Conservation (phyloP, 2,329 filamentous ascomycete species). For the Diaporthe caulivora region DNA sequence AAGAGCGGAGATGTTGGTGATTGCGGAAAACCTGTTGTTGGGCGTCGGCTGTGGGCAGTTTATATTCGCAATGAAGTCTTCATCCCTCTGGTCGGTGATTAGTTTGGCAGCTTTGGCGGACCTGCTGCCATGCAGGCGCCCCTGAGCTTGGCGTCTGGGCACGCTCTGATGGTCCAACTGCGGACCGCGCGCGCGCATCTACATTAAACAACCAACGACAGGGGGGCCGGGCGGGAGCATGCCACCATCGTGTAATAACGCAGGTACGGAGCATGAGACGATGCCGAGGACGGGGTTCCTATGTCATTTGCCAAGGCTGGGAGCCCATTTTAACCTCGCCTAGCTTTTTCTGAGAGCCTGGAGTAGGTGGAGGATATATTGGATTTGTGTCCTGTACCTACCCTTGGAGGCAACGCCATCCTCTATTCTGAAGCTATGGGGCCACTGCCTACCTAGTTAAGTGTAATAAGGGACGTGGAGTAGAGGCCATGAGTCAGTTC, state of each 20-base stretch:
- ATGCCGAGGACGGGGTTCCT: neutral
- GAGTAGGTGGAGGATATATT: neutral
- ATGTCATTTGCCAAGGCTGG: neutral
- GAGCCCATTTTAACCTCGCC: neutral
- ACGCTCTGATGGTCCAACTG: neutral
- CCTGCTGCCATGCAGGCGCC: neutral
- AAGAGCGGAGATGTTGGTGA: neutral
- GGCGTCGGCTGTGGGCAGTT: neutral
- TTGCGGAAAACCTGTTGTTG: neutral
- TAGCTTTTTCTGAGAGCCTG: neutral
- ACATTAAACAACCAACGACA: neutral
- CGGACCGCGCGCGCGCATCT: neutral
- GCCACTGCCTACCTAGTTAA: too few species aligned
- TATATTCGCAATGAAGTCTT: neutral
- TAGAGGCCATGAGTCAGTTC: neutral
- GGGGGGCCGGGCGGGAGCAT: neutral
- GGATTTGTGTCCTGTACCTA: neutral
- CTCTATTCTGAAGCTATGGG: neutral
- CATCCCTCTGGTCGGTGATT: too few species aligned
- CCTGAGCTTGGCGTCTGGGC: neutral
- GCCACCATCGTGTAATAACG: neutral
- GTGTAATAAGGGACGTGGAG: neutral
- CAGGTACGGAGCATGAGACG: neutral
- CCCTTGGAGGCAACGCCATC: neutral
- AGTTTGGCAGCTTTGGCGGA: neutral